Conservation (phyloP, 2,329 filamentous ascomycete genomes). For the Colletotrichum sp. region DNA sequence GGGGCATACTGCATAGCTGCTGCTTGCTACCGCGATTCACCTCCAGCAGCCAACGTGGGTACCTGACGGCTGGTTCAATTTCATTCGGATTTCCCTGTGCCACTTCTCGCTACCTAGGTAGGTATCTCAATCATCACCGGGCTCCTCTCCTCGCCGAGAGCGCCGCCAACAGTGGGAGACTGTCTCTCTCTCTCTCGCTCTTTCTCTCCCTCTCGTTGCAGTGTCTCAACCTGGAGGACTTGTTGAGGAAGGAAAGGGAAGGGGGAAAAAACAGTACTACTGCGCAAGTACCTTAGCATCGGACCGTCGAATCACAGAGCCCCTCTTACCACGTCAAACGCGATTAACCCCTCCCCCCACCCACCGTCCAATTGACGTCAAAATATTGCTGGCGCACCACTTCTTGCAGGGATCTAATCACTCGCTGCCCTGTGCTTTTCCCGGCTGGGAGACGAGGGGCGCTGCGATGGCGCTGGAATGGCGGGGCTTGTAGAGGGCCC, state of each 20-base stretch:
- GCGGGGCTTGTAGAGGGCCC: background rate
- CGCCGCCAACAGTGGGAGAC: background rate
- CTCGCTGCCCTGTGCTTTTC: constrained; percentile 2
- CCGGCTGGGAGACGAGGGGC: background rate
- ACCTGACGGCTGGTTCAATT: background rate
- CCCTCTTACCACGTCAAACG: constrained; percentile 14
- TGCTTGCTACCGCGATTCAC: background rate
- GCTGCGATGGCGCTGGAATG: background rate
- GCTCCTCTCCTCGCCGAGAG: background rate
- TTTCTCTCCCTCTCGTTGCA: background rate
- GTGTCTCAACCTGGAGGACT: background rate
- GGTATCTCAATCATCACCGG: background rate
- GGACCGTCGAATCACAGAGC: background rate
- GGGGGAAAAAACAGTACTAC: background rate
- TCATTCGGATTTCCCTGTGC: background rate
- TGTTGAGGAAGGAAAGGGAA: background rate
- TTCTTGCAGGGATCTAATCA: background rate
- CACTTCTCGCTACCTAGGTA: background rate
- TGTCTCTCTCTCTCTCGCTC: background rate
- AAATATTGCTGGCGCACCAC: constrained; percentile 9
- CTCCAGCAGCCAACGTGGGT: background rate
- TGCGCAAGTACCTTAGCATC: background rate
- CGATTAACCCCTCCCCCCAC: constrained; percentile 18
- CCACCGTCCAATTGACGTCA: constrained; percentile 18
- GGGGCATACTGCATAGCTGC: background rate